These are phyloP conservation scores for Linnemannia exigua DNA, from an alignment of 192 early-diverging fungal genomes.

Conservation along the genomic window DNA sequence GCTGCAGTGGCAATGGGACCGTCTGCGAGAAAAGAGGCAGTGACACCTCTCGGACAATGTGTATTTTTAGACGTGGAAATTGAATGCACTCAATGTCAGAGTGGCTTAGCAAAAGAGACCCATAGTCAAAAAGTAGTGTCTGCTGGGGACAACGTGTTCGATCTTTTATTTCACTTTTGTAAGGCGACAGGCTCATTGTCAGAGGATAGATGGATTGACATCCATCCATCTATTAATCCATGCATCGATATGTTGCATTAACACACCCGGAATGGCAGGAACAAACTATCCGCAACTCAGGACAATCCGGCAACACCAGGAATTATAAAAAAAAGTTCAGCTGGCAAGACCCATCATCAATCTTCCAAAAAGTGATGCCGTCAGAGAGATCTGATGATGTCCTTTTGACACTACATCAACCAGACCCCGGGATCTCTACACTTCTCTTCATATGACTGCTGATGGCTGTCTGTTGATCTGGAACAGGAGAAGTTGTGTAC, in stretches of 20 bases:
- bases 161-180: conserved; percentile 54
- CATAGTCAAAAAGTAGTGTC: neutral
- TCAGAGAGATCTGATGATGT: neutral
- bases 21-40: neutral
- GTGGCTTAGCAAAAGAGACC: neutral
- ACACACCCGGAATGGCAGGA: neutral
- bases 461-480: too few species aligned
- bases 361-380: neutral
- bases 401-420: neutral
- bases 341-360: neutral
- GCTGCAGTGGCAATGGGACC: neutral
- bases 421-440: neutral
- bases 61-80: neutral
- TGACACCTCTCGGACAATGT: neutral
- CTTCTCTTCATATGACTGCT: too few species aligned
- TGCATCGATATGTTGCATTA: neutral
- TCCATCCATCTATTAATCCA: conserved; percentile 34
- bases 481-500: too few species aligned
- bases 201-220: neutral
- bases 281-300: neutral
- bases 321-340: neutral
- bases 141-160: conserved; percentile 10
- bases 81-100: neutral
- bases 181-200: conserved; percentile 29
- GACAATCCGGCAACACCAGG: neutral